These are phyloP conservation scores for Euphrasia confusa DNA, from an alignment of 257 asterid genomes.

Conservation along the genomic window DNA sequence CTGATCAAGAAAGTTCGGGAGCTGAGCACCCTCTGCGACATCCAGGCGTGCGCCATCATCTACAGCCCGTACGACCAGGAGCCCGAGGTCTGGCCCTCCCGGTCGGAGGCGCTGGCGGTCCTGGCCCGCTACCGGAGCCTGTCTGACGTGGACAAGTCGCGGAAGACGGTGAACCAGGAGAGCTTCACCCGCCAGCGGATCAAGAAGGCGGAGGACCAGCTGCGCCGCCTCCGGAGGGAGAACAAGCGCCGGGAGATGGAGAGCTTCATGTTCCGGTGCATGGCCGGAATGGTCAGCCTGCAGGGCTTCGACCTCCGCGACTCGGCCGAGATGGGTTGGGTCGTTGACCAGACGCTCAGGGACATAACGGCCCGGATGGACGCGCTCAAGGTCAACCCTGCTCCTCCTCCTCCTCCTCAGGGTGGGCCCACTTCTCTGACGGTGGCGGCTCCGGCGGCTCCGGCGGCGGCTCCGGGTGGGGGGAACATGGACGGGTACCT, in stretches of 20 bases:
- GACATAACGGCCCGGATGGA: constrained; percentile 28
- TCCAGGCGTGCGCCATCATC: constrained; percentile 38
- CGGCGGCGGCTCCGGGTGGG: not conserved
- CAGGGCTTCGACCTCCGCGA: constrained; percentile 15
- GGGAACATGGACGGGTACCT: not conserved
- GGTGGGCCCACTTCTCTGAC: not conserved
- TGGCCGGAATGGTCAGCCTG: constrained; percentile 10
- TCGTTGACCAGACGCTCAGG: constrained; percentile 24
- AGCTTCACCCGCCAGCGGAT: constrained; percentile 35
- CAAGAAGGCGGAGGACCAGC: constrained; percentile 33
- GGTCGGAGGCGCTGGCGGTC: constrained; percentile 27
- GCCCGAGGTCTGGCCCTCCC: constrained; percentile 49
- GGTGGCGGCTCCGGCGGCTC: no score
- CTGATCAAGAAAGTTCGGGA: constrained; percentile 42
- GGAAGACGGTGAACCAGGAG: constrained; percentile 45
- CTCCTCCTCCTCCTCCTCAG: not conserved
- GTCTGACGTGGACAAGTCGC: constrained; percentile 28
- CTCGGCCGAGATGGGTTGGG: constrained; percentile 29
- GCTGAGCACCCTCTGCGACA: constrained; percentile 40
- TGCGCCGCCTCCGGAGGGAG: constrained; percentile 30
- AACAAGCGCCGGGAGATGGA: constrained; percentile 28
- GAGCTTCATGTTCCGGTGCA: constrained; percentile 25
- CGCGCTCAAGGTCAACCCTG: not conserved
- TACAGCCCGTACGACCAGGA: constrained; percentile 35
- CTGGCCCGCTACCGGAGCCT: constrained; percentile 32